A percentile compares a stretch with the other conserved stretches of the same genome.
Conservation (phyloP, 495 filamentous ascomycete species). For the Penicillium psychrofluorescens region DNA sequence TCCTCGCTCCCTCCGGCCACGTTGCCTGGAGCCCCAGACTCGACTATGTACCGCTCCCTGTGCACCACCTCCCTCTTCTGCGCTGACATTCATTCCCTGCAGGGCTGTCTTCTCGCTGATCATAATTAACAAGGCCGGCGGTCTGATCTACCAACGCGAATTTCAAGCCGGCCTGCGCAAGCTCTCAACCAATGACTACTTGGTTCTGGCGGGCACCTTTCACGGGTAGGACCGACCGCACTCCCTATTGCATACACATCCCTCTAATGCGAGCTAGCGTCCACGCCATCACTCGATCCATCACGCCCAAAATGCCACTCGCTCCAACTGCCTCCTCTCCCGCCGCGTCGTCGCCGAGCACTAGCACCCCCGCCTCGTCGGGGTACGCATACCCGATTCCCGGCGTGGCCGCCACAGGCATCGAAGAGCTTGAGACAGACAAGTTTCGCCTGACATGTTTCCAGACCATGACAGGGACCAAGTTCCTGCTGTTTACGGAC, state of each 20-base stretch:
- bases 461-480: slow-evolving; percentile 86
- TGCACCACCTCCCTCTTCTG: neutral
- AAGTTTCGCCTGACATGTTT: slow-evolving; percentile 93
- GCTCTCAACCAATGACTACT: slow-evolving; percentile 86
- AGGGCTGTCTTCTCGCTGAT: slow-evolving; percentile 93
- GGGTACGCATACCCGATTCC: slow-evolving; percentile 39
- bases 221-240: slow-evolving; percentile 55
- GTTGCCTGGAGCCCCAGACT: slow-evolving; percentile 4
- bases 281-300: slow-evolving; percentile 82
- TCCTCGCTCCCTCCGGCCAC: slow-evolving; percentile 4
- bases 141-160: slow-evolving; percentile 88
- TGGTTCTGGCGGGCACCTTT: slow-evolving; percentile 96
- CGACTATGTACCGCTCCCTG: slow-evolving; percentile 9
- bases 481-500: slow-evolving; percentile 93
- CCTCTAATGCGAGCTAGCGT: slow-evolving; percentile 38
- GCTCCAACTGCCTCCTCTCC: slow-evolving; percentile 58
- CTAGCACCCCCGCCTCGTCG: slow-evolving; percentile 17
- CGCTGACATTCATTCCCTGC: slow-evolving; percentile 9
- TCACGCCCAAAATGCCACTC: slow-evolving; percentile 45
- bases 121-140: slow-evolving; percentile 97
- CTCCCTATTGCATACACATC: no score
- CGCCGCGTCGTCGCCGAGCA: slow-evolving; percentile 16
- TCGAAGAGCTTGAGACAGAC: slow-evolving; percentile 86
- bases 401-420: slow-evolving; percentile 49
- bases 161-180: slow-evolving; percentile 80